Percentiles rank a stretch among this genome's conserved stretches.
phyloP scores from a whole-genome alignment of 2,329 filamentous ascomycete species.

The Botrytis medusae region DNA sequence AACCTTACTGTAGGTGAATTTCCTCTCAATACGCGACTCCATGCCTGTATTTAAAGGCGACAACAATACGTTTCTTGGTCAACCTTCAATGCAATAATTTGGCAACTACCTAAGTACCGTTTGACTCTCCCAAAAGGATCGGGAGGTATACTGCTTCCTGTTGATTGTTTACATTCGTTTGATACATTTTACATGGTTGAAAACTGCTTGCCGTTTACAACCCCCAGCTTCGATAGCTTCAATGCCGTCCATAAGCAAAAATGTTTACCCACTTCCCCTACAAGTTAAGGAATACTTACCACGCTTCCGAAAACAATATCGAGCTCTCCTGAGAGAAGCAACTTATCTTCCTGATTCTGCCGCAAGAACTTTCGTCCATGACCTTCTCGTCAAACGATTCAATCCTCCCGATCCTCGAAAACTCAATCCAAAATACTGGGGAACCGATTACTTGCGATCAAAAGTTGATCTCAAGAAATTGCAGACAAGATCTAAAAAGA shows the following conservation, averaged over 20 bases:
- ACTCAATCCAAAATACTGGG: conserved; percentile 5
- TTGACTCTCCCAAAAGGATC: not conserved
- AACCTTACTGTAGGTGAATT: not conserved
- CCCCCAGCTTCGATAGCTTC: not conserved
- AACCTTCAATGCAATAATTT: not conserved
- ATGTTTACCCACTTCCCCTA: not conserved
- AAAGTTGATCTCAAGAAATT: conserved; percentile 3
- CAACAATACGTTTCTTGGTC: not conserved
- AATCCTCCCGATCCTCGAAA: conserved; percentile 31
- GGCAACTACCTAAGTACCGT: not conserved
- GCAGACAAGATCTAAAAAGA: conserved; percentile 41
- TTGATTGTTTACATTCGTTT: no score
- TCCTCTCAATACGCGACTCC: not conserved
- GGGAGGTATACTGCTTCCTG: not conserved
- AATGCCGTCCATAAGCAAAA: not conserved
- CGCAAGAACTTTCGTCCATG: conserved; percentile 47
- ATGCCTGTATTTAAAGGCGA: conserved; percentile 7
- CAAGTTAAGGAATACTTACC: not conserved
- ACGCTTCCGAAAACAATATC: conserved; percentile 48
- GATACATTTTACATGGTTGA: not conserved
- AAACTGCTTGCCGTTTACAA: not conserved
- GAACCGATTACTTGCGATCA: conserved; percentile 16
- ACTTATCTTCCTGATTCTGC: conserved; percentile 56
- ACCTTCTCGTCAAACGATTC: conserved; percentile 50
- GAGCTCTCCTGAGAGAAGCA: conserved; percentile 59